Conservation (phyloP, 2,329 filamentous ascomycete species). For the Neonectria coccinea region DNA sequence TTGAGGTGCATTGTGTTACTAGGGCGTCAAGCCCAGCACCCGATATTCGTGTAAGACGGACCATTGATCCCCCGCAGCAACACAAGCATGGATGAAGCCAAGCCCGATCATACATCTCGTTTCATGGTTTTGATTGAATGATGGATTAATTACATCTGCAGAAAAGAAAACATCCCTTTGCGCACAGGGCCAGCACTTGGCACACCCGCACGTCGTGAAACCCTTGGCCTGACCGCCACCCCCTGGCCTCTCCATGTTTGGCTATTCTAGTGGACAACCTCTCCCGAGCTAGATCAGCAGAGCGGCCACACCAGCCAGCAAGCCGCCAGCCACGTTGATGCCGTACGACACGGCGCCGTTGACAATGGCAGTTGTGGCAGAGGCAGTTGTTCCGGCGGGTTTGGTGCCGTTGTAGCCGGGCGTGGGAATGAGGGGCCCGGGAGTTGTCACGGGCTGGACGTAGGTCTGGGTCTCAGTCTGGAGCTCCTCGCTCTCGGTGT, state of each 20-base stretch:
- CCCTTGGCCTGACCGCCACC: conserved; percentile 2
- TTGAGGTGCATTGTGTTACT: conserved; percentile 1
- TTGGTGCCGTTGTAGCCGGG: conserved; percentile 22
- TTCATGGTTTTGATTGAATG: neutral
- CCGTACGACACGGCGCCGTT: conserved; percentile 35
- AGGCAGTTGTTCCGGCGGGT: conserved; percentile 17
- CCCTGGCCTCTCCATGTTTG: conserved; percentile 6
- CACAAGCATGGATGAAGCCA: neutral
- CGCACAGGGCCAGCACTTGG: neutral
- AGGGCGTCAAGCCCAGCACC: neutral
- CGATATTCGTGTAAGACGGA: conserved; percentile 19
- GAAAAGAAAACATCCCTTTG: conserved; percentile 29
- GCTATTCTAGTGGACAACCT: conserved; percentile 5
- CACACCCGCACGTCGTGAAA: conserved; percentile 17
- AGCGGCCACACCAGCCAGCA: conserved; percentile 39
- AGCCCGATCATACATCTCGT: neutral
- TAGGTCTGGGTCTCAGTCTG: conserved; percentile 14
- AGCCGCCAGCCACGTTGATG: conserved; percentile 34
- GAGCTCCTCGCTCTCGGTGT: neutral
- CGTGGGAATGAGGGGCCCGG: neutral
- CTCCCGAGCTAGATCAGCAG: conserved; percentile 33
- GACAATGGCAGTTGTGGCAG: conserved; percentile 22
- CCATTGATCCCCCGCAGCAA: conserved; percentile 19
- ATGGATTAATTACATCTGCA: conserved; percentile 15
- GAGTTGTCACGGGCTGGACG: conserved; percentile 6